These are phyloP conservation scores for Aspergillus fischeri DNA, from an alignment of 2,329 filamentous ascomycete species.

Conservation along the genomic window DNA sequence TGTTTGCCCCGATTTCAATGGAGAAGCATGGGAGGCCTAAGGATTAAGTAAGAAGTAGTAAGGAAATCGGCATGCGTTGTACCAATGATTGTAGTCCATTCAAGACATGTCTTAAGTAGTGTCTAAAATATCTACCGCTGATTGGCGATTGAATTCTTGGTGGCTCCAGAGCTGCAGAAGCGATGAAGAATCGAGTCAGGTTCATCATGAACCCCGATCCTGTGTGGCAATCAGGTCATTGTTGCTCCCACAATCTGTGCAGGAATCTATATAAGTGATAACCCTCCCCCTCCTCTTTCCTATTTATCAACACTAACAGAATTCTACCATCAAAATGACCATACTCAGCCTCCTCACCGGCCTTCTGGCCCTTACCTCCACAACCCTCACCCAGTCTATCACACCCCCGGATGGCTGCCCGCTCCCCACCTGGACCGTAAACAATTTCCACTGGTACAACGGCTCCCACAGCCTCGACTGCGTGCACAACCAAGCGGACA, in stretches of 20 bases:
- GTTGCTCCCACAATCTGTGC: not conserved
- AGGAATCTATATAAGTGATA: not conserved
- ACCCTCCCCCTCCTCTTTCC: not conserved
- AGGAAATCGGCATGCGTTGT: too few relatives aligned
- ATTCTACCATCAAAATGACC: slow-evolving; percentile 5
- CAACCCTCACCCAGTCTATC: slow-evolving; percentile 15
- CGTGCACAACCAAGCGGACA: slow-evolving; percentile 19
- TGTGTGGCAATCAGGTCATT: too few relatives aligned
- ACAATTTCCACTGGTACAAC: slow-evolving; percentile 17
- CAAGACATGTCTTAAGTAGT: too few relatives aligned
- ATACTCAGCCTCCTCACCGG: slow-evolving; percentile 7
- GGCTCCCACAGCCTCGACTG: slow-evolving; percentile 17
- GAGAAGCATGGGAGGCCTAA: too few relatives aligned
- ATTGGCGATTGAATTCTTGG: too few relatives aligned
- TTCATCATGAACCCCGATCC: too few relatives aligned
- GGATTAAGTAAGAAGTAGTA: too few relatives aligned
- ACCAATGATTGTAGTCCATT: too few relatives aligned
- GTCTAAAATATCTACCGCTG: too few relatives aligned
- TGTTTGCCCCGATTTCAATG: too few relatives aligned
- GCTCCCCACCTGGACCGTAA: slow-evolving; percentile 25
- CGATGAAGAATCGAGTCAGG: too few relatives aligned
- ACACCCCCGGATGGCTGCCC: slow-evolving; percentile 23
- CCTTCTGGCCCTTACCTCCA: slow-evolving; percentile 8
- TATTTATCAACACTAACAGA: not conserved
- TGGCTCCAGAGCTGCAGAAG: too few relatives aligned